phyloP scores from a whole-genome alignment of 169 alveolate genomes.

The Perkinsus olseni region DNA sequence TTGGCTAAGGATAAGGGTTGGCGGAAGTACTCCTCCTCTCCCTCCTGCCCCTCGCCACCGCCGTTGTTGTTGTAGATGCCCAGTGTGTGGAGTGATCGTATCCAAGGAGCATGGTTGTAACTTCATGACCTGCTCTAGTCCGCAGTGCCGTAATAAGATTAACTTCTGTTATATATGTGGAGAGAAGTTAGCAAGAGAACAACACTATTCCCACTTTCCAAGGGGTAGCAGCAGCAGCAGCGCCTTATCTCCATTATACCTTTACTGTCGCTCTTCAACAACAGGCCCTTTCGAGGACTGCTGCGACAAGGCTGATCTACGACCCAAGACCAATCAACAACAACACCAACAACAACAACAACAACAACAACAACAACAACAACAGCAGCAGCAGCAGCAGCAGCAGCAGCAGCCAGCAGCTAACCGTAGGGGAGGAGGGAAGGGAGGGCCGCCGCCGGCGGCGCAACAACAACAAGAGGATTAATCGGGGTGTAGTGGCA shows the following conservation, averaged over 20 bases:
- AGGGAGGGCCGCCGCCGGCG: no score
- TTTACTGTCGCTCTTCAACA: no score
- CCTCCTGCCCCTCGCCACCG: no score
- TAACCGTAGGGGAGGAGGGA: not conserved
- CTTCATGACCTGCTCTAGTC: conserved; percentile 38
- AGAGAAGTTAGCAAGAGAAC: not conserved
- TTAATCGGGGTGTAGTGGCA: no score
- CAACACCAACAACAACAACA: not conserved
- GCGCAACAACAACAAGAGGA: no score
- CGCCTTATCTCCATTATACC: no score
- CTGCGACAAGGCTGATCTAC: not conserved
- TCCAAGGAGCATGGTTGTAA: conserved; percentile 48
- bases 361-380: not conserved
- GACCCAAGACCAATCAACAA: not conserved
- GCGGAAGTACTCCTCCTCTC: not conserved
- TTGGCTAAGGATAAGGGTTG: not conserved
- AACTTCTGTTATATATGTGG: conserved; percentile 41
- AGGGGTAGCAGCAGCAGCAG: not conserved
- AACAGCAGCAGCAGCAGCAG: not conserved
- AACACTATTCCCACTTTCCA: conserved; percentile 35
- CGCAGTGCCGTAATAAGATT: conserved; percentile 21
- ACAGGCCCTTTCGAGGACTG: not conserved
- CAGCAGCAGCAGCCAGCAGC: not conserved
- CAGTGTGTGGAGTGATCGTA: conserved; percentile 42
- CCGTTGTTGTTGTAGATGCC: conserved; percentile 23